Evolutionary conservation across 352 stramenopile genomes (phyloP), one percentile per base, ranked within the genome.

Genomic region (Phytophthora lateralis): DNA sequence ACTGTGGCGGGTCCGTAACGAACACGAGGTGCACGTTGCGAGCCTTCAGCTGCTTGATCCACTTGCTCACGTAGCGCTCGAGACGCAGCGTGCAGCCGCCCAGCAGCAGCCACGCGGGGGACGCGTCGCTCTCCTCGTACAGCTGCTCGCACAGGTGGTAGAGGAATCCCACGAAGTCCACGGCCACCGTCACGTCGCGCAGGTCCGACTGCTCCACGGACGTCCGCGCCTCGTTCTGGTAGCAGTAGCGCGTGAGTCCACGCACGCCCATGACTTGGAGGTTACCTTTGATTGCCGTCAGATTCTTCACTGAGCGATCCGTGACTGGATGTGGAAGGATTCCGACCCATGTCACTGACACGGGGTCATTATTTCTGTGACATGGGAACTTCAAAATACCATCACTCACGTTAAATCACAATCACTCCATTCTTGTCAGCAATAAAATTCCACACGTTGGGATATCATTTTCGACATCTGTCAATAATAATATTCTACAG

Each of bases 131-230:
- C 44, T 90, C 63, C 6, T 62, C 35, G 47, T 61, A 82, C 18
- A 93, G 44, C 30, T 80, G 61, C 17, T 93, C 74, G 54, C 85
- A 95, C 15, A 88, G 47, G 49, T 81, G 70, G 55, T 87, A 91
- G 27, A 93, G 74, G 58, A 93, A 93, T 17, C 84, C 85, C 18
- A 88, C 80, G 52, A 91, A 89, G 60, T 95, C 86, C 39, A 95
- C 83, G 14, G 83, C 86, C 4, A 95, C 75, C 29, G 86, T 93
- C 46, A 88, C 75, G 50, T 90, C 81, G 17, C 55, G 59, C 27
- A 92, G 71, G 10, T 83, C 63, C 4, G 39, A 27, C 48, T 59
- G 56, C 18, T 61, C 46, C 9, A 60, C 63, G 8, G 84, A 88
- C 46, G 74, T 78, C 21, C 37, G 35, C 26, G 67, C 57, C 60